Evolutionary conservation across 208 protist genomes (phyloP), one percentile per base, ranked within the genome.

Genomic region (Leishmania lainsoni): DNA sequence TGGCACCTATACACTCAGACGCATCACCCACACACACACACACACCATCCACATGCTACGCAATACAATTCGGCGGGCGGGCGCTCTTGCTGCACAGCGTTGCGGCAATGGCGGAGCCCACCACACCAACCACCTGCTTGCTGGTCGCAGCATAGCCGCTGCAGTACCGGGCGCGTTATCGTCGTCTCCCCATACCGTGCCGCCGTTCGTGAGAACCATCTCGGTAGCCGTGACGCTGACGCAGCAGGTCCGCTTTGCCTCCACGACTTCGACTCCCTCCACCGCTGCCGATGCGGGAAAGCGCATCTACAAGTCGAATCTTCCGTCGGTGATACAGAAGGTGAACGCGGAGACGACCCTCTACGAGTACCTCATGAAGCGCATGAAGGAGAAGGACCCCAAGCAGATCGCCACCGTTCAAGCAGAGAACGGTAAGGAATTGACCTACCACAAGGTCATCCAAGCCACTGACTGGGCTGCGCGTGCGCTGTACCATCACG

Each of bases 401-500:
- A 81, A 79, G 35, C 48, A 61, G 32, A 52, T 81, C 4, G 83
- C 79, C 20, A 52, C 61, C 12, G 56, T 82, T 26, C 75, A 86
- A 42, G 74, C 75, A 3, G 75, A 79, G n/a, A 79, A 51, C 26
- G 75, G 75, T 8, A 75, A 70, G 66, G 78, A 63, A 48, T 49
- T 75, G 35, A 79, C 51, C 5, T 65, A 66, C 56, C 9, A 29
- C 5, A 81, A 75, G 72, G 45, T 75, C 8, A 56, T 70, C 0
- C 75, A 51, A 20, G 75, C 75, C 20, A 86, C 82, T 12, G 82
- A 89, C 69, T 70, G 69, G 42, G 29, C 77, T 4, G 77, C 86
- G 17, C 66, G 76, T 16, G 61, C 86, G 35, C 81, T 90, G 3
- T 90, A 89, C 76, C 84, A 90, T 76, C 32, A 58, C 22, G 68